These are phyloP conservation scores for Mycena filopes DNA, from an alignment of 768 basidiomycete species.

Conservation along the genomic window DNA sequence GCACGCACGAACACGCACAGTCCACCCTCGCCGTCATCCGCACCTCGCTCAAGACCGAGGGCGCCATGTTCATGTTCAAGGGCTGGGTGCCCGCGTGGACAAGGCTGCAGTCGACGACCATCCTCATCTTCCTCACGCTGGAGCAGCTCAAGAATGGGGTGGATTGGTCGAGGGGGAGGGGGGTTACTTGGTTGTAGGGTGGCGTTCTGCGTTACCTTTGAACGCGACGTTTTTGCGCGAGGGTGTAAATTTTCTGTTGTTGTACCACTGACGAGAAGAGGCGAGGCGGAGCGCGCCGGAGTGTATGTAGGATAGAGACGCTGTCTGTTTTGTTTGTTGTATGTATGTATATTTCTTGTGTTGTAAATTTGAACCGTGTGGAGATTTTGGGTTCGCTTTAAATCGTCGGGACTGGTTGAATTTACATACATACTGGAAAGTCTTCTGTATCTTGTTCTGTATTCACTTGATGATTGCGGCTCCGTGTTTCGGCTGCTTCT, in stretches of 20 bases:
- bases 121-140: conserved; percentile 86
- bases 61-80: conserved; percentile 92
- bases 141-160: conserved; percentile 83
- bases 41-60: conserved; percentile 75
- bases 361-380: too few relatives aligned
- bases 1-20: too few relatives aligned
- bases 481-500: too few relatives aligned
- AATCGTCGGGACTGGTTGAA: too few relatives aligned
- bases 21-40: conserved; percentile 79
- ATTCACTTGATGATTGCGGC: too few relatives aligned
- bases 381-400: too few relatives aligned
- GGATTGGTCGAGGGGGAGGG: conserved; percentile 64
- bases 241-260: not conserved
- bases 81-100: conserved; percentile 92
- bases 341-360: not conserved
- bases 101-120: conserved; percentile 87
- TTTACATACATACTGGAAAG: too few relatives aligned
- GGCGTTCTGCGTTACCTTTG: not conserved
- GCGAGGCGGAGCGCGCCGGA: not conserved
- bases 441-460: too few relatives aligned
- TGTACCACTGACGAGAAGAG: too few relatives aligned
- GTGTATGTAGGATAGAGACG: conserved; percentile 29
- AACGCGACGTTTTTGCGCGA: not conserved
- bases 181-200: conserved; percentile 46
- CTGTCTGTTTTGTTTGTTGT: too few relatives aligned